These are phyloP conservation scores for Gossypium schwendimanii DNA, from an alignment of 441 rosid species.

Conservation along the genomic window DNA sequence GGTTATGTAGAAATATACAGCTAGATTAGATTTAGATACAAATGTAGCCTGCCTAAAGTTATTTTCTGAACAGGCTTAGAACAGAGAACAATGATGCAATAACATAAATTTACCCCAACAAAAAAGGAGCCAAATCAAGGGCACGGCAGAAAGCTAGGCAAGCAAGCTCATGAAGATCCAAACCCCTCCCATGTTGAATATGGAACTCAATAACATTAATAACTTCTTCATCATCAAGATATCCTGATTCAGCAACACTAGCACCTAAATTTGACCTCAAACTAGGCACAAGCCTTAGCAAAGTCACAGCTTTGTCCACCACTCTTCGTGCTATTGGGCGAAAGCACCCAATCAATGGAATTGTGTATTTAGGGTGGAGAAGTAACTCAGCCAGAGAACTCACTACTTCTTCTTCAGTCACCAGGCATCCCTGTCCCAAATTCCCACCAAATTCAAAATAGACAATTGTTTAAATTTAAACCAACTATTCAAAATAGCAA, in stretches of 20 bases:
- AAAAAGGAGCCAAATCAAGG: slow-evolving; percentile 63
- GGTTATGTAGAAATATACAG: background rate
- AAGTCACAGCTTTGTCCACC: slow-evolving; percentile 53
- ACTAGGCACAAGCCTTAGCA: slow-evolving; percentile 48
- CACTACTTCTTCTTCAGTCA: slow-evolving; percentile 58
- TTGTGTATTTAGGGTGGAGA: slow-evolving; percentile 62
- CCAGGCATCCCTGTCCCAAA: slow-evolving; percentile 38
- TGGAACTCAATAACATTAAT: slow-evolving; percentile 49
- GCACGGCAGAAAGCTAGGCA: slow-evolving; percentile 87
- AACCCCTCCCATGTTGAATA: slow-evolving; percentile 46
- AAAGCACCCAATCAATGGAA: slow-evolving; percentile 66
- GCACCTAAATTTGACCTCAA: slow-evolving; percentile 37
- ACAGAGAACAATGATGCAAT: background rate
- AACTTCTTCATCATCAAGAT: slow-evolving; percentile 37
- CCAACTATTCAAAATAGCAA: background rate
- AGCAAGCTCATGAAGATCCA: slow-evolving; percentile 82
- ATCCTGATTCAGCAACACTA: slow-evolving; percentile 15
- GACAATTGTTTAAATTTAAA: background rate
- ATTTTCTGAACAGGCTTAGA: background rate
- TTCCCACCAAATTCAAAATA: slow-evolving; percentile 14
- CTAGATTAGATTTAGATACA: background rate
- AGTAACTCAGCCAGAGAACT: slow-evolving; percentile 48
- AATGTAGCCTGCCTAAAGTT: background rate
- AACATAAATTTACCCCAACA: slow-evolving; percentile 45
- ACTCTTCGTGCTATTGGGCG: slow-evolving; percentile 45